Percentiles rank a stretch among this genome's conserved stretches.
Conservation (phyloP, 208 protist species). For the Angomonas deanei region DNA sequence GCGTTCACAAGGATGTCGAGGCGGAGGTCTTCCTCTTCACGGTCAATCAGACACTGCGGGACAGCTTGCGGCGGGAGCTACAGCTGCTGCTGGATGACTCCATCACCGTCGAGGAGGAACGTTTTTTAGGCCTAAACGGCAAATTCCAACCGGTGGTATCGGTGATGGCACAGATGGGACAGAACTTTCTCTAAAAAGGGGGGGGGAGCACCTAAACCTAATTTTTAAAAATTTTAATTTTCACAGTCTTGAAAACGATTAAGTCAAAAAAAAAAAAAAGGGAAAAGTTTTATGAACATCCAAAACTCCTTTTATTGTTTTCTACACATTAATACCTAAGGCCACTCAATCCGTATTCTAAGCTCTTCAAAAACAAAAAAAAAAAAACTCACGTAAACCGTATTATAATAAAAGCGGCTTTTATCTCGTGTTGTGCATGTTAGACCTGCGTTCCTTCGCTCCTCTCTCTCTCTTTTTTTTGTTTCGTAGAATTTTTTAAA, state of each 20-base stretch:
- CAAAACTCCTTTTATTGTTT: too few species aligned
- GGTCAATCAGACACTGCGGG: conserved; percentile 38
- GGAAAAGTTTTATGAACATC: background rate
- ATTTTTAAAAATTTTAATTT: conserved; percentile 2
- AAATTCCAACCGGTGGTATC: conserved; percentile 77
- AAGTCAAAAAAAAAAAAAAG: conserved; percentile 6
- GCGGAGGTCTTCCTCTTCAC: conserved; percentile 64
- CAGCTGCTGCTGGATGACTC: conserved; percentile 43
- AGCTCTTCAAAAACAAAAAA: background rate
- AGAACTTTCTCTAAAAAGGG: conserved; percentile 66
- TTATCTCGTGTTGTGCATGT: too few species aligned
- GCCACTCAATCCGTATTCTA: background rate
- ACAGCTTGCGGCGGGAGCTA: conserved; percentile 52
- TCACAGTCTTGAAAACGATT: too few species aligned
- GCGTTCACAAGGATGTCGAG: conserved; percentile 82
- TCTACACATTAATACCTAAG: too few species aligned
- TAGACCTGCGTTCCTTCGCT: too few species aligned
- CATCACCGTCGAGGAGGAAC: conserved; percentile 35
- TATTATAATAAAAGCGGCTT: too few species aligned
- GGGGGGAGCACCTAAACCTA: too few species aligned
- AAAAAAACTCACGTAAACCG: too few species aligned
- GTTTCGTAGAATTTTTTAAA: too few species aligned
- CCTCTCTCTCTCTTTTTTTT: too few species aligned
- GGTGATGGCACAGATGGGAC: conserved; percentile 61
- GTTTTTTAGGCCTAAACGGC: conserved; percentile 49